Evolutionary conservation across 768 basidiomycete genomes (phyloP).

Genomic region (Kwoniella dejecticola): DNA sequence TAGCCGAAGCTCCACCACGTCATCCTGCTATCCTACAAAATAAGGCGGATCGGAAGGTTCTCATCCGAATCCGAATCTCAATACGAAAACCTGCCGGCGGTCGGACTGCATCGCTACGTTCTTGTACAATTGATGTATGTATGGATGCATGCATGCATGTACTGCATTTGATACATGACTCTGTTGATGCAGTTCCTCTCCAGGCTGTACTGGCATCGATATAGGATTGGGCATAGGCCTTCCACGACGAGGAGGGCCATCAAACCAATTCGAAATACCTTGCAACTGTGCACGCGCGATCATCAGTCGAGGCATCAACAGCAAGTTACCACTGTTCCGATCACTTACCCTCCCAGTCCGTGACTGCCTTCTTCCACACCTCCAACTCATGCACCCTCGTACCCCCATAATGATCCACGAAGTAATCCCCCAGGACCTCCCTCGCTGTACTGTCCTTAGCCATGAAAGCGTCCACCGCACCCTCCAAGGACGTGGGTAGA

Average conservation of each 20-base stretch:
- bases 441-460: conserved; percentile 74
- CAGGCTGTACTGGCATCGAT: too few relatives aligned
- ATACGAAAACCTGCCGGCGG: too few relatives aligned
- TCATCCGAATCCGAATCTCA: too few relatives aligned
- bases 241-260: too few relatives aligned
- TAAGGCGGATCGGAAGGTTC: too few relatives aligned
- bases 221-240: too few relatives aligned
- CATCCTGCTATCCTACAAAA: too few relatives aligned
- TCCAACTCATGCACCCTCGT: conserved; percentile 91
- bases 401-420: conserved; percentile 92
- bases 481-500: conserved; percentile 76
- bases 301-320: not conserved
- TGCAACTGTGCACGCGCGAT: conserved; percentile 21
- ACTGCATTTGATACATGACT: not conserved
- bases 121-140: not conserved
- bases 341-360: conserved; percentile 91
- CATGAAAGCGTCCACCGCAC: conserved; percentile 81
- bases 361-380: conserved; percentile 84
- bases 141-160: not conserved
- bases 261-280: conserved; percentile 35
- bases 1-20: too few relatives aligned
- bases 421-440: conserved; percentile 81
- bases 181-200: too few relatives aligned
- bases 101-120: too few relatives aligned
- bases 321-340: too few relatives aligned